Conservation (phyloP, 306 rosid genomes). For the Cicer yamashitae region DNA sequence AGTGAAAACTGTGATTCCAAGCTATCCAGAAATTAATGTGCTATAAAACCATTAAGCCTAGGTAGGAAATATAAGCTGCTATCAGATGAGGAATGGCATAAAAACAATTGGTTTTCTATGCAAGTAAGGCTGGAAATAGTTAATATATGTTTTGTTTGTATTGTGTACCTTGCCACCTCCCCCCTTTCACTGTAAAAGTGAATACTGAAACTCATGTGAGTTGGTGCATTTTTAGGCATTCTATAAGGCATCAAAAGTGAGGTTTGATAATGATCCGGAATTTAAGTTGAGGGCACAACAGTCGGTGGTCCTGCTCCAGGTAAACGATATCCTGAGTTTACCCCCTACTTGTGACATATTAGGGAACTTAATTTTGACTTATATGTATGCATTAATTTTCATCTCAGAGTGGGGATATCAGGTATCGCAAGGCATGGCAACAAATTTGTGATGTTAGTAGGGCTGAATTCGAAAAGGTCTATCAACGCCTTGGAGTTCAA, state of each 20-base stretch:
- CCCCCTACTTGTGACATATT: slow-evolving; percentile 9
- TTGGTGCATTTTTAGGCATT: slow-evolving; percentile 59
- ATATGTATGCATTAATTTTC: slow-evolving; percentile 34
- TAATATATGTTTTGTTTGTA: neutral
- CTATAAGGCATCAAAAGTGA: slow-evolving; percentile 88
- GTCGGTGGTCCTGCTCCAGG: slow-evolving; percentile 93
- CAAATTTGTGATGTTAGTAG: slow-evolving; percentile 90
- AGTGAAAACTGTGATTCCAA: slow-evolving; percentile 15
- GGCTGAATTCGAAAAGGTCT: slow-evolving; percentile 83
- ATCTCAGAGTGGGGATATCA: slow-evolving; percentile 77
- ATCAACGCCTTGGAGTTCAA: slow-evolving; percentile 77
- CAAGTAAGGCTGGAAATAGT: neutral
- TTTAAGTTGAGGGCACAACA: slow-evolving; percentile 88
- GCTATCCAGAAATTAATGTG: slow-evolving; percentile 7
- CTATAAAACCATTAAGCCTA: slow-evolving; percentile 21
- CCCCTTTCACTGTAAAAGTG: slow-evolving; percentile 15
- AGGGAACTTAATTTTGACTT: slow-evolving; percentile 18
- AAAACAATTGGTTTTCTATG: neutral
- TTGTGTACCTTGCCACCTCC: slow-evolving; percentile 13
- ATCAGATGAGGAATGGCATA: neutral
- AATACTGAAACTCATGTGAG: slow-evolving; percentile 37
- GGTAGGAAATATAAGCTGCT: slow-evolving; percentile 22
- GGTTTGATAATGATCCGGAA: slow-evolving; percentile 79
- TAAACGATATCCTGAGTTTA: slow-evolving; percentile 40
- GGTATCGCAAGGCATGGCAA: slow-evolving; percentile 79